Percentiles rank a stretch among this genome's conserved stretches.
These are phyloP conservation scores for Penicillium daleae DNA, from an alignment of 495 filamentous ascomycete genomes.

Conservation along the genomic window DNA sequence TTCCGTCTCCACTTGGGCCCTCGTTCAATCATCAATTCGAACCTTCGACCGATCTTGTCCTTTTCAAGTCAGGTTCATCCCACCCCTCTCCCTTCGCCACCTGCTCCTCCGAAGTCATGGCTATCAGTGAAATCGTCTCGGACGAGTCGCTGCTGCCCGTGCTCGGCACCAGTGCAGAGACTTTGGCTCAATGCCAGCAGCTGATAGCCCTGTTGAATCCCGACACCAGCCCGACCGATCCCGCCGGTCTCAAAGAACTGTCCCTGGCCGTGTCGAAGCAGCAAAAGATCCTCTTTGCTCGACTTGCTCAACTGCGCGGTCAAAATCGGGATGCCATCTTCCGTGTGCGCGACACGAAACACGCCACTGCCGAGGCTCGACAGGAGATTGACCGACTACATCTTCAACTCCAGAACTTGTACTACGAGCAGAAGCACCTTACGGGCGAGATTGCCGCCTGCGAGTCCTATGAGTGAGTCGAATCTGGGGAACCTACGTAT, in stretches of 20 bases:
- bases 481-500: background rate
- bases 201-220: slow-evolving; percentile 66
- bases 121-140: slow-evolving; percentile 64
- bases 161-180: slow-evolving; percentile 67
- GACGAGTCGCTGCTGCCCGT: slow-evolving; percentile 73
- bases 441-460: slow-evolving; percentile 89
- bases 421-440: slow-evolving; percentile 93
- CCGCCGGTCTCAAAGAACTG: slow-evolving; percentile 48
- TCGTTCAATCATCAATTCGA: background rate
- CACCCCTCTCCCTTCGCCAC: background rate
- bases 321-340: slow-evolving; percentile 81
- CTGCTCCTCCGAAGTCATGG: slow-evolving; percentile 37
- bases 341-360: slow-evolving; percentile 82
- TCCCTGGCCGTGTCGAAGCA: slow-evolving; percentile 70
- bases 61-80: background rate
- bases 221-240: slow-evolving; percentile 38
- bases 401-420: slow-evolving; percentile 91
- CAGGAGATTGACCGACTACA: slow-evolving; percentile 91
- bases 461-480: slow-evolving; percentile 87
- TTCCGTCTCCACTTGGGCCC: slow-evolving; percentile 10
- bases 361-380: slow-evolving; percentile 79
- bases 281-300: slow-evolving; percentile 78
- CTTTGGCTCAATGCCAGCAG: slow-evolving; percentile 72
- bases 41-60: slow-evolving; percentile 13
- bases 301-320: slow-evolving; percentile 79